Evolutionary conservation across 208 protist genomes (phyloP).

Genomic region (Histomonas meleagridis): DNA sequence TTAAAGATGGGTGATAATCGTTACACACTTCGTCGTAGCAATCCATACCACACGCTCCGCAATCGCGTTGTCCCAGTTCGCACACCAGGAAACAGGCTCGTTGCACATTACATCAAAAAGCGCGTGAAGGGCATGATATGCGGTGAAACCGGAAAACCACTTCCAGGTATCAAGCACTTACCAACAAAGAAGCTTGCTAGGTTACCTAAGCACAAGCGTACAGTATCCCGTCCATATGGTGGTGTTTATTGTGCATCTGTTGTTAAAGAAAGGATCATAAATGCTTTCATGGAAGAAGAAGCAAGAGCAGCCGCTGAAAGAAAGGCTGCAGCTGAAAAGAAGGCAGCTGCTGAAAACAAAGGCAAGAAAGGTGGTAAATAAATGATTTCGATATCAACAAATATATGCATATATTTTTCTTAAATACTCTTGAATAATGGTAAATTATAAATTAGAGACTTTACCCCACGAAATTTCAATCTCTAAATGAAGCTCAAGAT

Average conservation of each 20-base stretch:
- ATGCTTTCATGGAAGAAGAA: slow-evolving; percentile 28
- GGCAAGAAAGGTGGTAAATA: slow-evolving; percentile 6
- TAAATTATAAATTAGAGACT: too few species aligned
- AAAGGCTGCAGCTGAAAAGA: background rate
- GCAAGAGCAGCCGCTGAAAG: background rate
- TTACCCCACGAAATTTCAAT: too few species aligned
- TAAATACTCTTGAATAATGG: too few species aligned
- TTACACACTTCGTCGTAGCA: background rate
- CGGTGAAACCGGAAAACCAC: background rate
- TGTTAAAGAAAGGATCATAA: slow-evolving; percentile 21
- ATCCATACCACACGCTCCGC: background rate
- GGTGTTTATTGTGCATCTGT: slow-evolving; percentile 14
- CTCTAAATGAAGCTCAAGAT: too few species aligned
- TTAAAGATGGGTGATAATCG: background rate
- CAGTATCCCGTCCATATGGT: slow-evolving; percentile 17
- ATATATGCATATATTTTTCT: too few species aligned
- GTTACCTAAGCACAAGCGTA: background rate
- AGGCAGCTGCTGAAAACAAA: background rate
- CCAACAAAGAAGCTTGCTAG: background rate
- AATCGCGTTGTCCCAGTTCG: slow-evolving; percentile 21
- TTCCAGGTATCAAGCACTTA: background rate
- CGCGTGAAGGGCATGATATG: background rate
- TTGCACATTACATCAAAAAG: background rate
- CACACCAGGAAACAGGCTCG: slow-evolving; percentile 28
- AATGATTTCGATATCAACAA: too few species aligned